Percentiles rank a stretch among this genome's conserved stretches.
These are phyloP conservation scores for Colletotrichum acutatum DNA, from an alignment of 2,329 filamentous ascomycete genomes.

Conservation along the genomic window DNA sequence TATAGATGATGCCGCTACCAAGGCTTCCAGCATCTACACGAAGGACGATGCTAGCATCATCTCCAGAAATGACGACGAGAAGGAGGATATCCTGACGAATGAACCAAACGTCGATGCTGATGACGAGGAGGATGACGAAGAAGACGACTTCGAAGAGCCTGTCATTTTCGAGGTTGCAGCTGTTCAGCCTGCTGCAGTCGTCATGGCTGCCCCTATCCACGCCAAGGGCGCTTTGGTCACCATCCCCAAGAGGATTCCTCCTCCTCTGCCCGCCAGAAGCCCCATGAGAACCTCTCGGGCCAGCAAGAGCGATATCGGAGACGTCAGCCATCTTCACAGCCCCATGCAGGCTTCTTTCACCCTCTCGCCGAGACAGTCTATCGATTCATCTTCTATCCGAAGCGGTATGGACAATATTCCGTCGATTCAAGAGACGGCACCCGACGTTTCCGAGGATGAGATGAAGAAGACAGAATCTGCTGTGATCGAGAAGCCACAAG, in stretches of 20 bases:
- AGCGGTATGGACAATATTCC: slow-evolving; percentile 32
- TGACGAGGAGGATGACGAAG: slow-evolving; percentile 58
- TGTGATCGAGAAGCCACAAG: background rate
- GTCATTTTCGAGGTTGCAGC: slow-evolving; percentile 76
- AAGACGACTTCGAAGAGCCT: slow-evolving; percentile 70
- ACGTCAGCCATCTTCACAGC: slow-evolving; percentile 64
- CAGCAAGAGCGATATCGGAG: slow-evolving; percentile 67
- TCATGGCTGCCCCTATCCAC: slow-evolving; percentile 72
- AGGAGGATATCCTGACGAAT: slow-evolving; percentile 40
- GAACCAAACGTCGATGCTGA: slow-evolving; percentile 50
- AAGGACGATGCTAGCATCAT: slow-evolving; percentile 32
- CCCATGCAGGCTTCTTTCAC: slow-evolving; percentile 62
- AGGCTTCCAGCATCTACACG: slow-evolving; percentile 42
- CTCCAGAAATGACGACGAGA: slow-evolving; percentile 10
- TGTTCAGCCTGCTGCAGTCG: slow-evolving; percentile 64
- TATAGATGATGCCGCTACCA: slow-evolving; percentile 41
- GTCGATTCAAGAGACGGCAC: slow-evolving; percentile 24
- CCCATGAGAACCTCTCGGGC: slow-evolving; percentile 70
- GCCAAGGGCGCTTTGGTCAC: slow-evolving; percentile 84
- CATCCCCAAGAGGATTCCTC: slow-evolving; percentile 83
- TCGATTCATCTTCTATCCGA: slow-evolving; percentile 35
- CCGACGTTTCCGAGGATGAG: slow-evolving; percentile 8
- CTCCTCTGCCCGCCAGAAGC: slow-evolving; percentile 81
- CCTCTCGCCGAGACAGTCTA: slow-evolving; percentile 30
- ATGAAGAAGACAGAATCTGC: background rate